A percentile compares a stretch with the other conserved stretches of the same genome.
Conservation (phyloP, 257 asterid genomes). For the Paulownia fortunei region DNA sequence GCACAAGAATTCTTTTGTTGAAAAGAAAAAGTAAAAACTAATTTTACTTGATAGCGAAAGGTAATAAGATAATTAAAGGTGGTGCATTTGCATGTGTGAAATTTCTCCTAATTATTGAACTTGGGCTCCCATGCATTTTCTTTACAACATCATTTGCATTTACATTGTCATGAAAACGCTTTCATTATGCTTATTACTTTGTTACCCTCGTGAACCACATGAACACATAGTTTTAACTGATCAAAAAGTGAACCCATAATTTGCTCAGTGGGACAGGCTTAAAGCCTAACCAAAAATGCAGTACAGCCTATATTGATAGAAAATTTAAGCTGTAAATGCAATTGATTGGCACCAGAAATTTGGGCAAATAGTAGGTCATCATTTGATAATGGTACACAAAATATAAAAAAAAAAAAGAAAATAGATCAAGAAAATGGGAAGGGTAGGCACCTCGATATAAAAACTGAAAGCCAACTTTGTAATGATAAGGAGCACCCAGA, state of each 20-base stretch:
- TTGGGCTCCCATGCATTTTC: constrained; percentile 13
- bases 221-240: too few species aligned
- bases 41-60: background rate
- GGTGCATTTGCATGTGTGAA: background rate
- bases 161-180: constrained; percentile 18
- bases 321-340: constrained; percentile 25
- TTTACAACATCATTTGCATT: background rate
- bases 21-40: too few species aligned
- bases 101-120: background rate
- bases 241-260: too few species aligned
- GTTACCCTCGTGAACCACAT: too few species aligned
- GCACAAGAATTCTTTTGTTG: too few species aligned
- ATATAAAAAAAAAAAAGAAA: background rate
- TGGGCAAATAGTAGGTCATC: background rate
- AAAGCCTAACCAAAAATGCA: background rate
- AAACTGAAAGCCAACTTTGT: constrained; percentile 86
- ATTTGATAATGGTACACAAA: background rate
- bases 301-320: background rate
- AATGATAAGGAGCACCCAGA: constrained; percentile 82
- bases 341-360: constrained; percentile 6
- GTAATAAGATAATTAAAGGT: constrained; percentile 11
- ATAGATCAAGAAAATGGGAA: constrained; percentile 17
- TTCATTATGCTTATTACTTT: constrained; percentile 16
- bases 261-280: background rate
- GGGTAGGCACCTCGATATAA: constrained; percentile 70